Base-by-base conservation (phyloP, 345 rosid genomes). In the Euphorbia lathyris region DNA sequence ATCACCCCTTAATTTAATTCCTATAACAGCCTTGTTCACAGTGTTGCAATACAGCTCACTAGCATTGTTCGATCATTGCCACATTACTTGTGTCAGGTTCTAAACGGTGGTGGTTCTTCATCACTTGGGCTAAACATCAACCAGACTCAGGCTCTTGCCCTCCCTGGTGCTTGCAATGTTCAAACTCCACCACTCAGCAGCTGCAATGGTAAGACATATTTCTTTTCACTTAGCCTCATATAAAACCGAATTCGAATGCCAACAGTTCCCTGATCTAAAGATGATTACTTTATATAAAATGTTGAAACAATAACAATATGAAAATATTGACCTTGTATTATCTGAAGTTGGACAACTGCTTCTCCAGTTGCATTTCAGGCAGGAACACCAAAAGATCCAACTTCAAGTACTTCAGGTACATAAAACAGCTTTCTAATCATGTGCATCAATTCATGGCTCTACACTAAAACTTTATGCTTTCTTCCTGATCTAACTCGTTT, bases 121-220 rank as follows among this genome's bases (percentile, higher is more conserved):
- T 83, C 92, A 2, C 72, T 91, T 32, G 96, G 94, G 67, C 76
- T 91, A 74, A 68, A 69, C n/a, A 34, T 91, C 69, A 93, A 93
- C 69, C 72, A 72, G 29, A 77, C 80, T 48, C 76, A 61, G 69
- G 97, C 96, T 65, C 67, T 86, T 72, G 87, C 86, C 63, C 82
- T 93, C 59, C 96, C 97, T n/a, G 76, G 70, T 19, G 87, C 89
- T 40, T 93, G 98, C 86, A 84, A 85, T 14, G 89, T 93, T 72
- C 87, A 86, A 76, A 89, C 98, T 67, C 92, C 92, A 26, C 85
- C 97, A 20, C 25, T 43, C 69, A 88, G 86, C 83, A 58, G 79
- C 64, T 91, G 98, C 76, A 83, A 80, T n/a, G n/a, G n/a, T n/a
- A n/a, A n/a, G n/a, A n/a, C n/a, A n/a, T n/a, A n/a, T n/a, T n/a